A percentile compares a stretch with the other conserved stretches of the same genome.
These are phyloP conservation scores for Citrus australasica DNA, from an alignment of 345 rosid species.

Conservation along the genomic window DNA sequence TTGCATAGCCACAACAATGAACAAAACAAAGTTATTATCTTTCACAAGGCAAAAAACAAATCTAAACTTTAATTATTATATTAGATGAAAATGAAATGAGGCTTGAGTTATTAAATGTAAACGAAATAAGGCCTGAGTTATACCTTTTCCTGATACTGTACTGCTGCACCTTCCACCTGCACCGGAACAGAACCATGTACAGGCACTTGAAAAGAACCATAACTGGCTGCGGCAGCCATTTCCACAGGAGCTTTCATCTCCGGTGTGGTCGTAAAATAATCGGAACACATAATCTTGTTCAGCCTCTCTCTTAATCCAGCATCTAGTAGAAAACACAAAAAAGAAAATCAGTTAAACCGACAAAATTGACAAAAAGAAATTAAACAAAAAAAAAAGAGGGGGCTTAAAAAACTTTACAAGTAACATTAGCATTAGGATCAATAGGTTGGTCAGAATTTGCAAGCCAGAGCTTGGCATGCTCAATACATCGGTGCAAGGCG, in stretches of 20 bases:
- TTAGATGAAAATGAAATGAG: background rate
- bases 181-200: conserved; percentile 34
- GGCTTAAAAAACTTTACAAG: conserved; percentile 43
- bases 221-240: conserved; percentile 70
- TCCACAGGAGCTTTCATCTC: conserved; percentile 87
- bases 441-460: conserved; percentile 59
- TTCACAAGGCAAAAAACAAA: conserved; percentile 1
- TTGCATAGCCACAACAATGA: background rate
- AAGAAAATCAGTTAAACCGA: background rate
- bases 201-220: conserved; percentile 56
- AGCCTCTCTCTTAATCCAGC: conserved; percentile 71
- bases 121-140: background rate
- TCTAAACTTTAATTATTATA: background rate
- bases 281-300: conserved; percentile 79
- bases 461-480: conserved; percentile 79
- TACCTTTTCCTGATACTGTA: conserved; percentile 53
- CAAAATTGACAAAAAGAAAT: background rate
- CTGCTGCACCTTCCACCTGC: conserved; percentile 38
- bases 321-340: conserved; percentile 38
- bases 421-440: conserved; percentile 43
- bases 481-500: conserved; percentile 66
- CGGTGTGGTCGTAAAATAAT: conserved; percentile 76
- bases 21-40: background rate
- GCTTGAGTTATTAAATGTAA: background rate
- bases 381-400: background rate